phyloP scores from a whole-genome alignment of 192 early-diverging fungal species.

The Coemansia sp. region DNA sequence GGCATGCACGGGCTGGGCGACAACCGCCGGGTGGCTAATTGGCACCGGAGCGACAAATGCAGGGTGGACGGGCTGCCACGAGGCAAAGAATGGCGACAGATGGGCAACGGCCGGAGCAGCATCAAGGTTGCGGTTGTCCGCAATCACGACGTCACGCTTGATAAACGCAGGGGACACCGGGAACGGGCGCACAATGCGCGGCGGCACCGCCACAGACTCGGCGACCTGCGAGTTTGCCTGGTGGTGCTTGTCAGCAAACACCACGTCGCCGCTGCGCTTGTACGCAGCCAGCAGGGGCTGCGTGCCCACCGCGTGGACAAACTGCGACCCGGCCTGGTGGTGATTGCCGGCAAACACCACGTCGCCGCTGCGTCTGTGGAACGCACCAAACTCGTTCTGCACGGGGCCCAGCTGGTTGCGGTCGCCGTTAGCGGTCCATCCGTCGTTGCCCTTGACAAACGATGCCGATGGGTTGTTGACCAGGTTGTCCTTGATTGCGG shows the following conservation, averaged over 20 bases:
- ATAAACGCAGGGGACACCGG: conserved; percentile 5
- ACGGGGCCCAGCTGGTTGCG: conserved; percentile 41
- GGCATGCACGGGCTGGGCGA: background rate
- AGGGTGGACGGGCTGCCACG: background rate
- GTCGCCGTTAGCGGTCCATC: conserved; percentile 51
- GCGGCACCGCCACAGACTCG: background rate
- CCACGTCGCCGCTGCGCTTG: conserved; percentile 33
- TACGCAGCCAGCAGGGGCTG: conserved; percentile 18
- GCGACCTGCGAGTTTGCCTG: conserved; percentile 22
- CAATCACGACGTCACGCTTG: conserved; percentile 40
- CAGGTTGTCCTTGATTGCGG: conserved; percentile 46
- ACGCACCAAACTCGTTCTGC: conserved; percentile 38
- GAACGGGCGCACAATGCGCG: background rate
- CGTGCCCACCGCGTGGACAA: conserved; percentile 1
- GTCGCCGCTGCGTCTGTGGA: conserved; percentile 24
- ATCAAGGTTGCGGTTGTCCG: conserved; percentile 26
- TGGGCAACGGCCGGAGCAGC: background rate
- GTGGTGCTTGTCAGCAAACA: conserved; percentile 45
- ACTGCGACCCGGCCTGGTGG: conserved; percentile 24
- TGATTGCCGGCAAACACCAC: conserved; percentile 48
- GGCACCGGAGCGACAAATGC: conserved; percentile 2
- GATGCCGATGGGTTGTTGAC: conserved; percentile 44
- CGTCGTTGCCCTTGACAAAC: conserved; percentile 41
- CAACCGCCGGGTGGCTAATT: background rate
- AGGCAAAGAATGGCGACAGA: background rate